Evolutionary conservation across 768 basidiomycete genomes (phyloP).

Genomic region (Chalciporus pseudorubinellus): DNA sequence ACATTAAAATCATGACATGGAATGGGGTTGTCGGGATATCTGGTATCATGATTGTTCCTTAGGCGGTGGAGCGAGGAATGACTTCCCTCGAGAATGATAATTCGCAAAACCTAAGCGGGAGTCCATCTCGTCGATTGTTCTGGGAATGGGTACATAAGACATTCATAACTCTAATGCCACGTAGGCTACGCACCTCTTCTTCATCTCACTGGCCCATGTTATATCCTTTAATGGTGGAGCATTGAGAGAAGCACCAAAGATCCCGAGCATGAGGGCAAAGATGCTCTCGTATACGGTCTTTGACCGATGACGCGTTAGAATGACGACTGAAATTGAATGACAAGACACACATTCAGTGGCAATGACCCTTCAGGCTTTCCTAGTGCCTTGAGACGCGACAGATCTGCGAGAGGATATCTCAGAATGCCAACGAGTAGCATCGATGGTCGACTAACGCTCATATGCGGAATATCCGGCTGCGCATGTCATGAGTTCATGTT

Average conservation of each 20-base stretch:
- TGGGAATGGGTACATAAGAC: slow-evolving; percentile 29
- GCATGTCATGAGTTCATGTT: not conserved
- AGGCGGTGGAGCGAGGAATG: slow-evolving; percentile 25
- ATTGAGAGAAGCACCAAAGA: slow-evolving; percentile 69
- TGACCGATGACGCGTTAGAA: not conserved
- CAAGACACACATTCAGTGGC: slow-evolving; percentile 55
- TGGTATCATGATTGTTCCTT: slow-evolving; percentile 1
- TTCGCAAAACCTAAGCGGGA: slow-evolving; percentile 61
- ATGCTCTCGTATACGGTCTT: slow-evolving; percentile 72
- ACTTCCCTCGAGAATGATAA: slow-evolving; percentile 55
- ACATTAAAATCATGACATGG: not conserved
- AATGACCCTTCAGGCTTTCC: slow-evolving; percentile 66
- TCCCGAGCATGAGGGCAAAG: slow-evolving; percentile 61
- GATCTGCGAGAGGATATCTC: slow-evolving; percentile 45
- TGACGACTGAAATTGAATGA: not conserved
- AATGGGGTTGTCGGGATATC: not conserved
- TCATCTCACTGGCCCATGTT: slow-evolving; percentile 90
- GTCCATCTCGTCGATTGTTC: slow-evolving; percentile 76
- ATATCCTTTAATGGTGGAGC: slow-evolving; percentile 73
- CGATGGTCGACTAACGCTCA: slow-evolving; percentile 53
- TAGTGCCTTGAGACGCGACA: slow-evolving; percentile 74
- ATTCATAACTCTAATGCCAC: not conserved
- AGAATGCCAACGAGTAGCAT: slow-evolving; percentile 17
- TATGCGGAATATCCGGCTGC: slow-evolving; percentile 79
- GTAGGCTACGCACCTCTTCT: slow-evolving; percentile 55